A percentile compares a stretch with the other conserved stretches of the same genome.
phyloP scores from a whole-genome alignment of 495 filamentous ascomycete species.

The Articulospora tetracladia region DNA sequence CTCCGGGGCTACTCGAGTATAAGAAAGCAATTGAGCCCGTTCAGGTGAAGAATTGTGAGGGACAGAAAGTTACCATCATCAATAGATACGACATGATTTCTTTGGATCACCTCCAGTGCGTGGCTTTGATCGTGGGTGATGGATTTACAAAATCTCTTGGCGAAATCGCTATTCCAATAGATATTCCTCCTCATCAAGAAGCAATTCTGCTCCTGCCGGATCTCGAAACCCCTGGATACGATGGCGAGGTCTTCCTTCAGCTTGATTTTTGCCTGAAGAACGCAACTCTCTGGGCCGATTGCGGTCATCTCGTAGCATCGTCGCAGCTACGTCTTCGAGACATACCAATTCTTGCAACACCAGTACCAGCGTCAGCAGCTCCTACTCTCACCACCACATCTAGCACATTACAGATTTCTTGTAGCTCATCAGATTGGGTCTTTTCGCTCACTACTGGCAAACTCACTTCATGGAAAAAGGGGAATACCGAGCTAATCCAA shows the following conservation, averaged over 20 bases:
- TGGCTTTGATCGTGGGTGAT: conserved; percentile 36
- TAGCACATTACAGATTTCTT: neutral
- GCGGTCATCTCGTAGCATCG: conserved; percentile 32
- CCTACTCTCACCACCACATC: neutral
- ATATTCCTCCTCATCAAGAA: neutral
- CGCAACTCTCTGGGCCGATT: conserved; percentile 16
- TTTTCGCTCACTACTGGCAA: conserved; percentile 16
- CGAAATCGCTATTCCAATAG: neutral
- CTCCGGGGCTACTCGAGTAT: conserved; percentile 58
- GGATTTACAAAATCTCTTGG: conserved; percentile 10
- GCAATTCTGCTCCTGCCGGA: neutral
- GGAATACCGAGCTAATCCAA: conserved; percentile 42
- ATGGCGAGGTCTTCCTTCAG: conserved; percentile 20
- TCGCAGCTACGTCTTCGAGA: conserved; percentile 1
- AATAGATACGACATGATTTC: conserved; percentile 41
- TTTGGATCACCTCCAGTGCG: conserved; percentile 40
- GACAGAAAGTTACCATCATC: conserved; percentile 41
- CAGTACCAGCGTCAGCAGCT: conserved; percentile 13
- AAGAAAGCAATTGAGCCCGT: conserved; percentile 62
- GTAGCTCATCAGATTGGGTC: conserved; percentile 25
- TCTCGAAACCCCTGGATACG: conserved; percentile 12
- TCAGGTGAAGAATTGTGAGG: conserved; percentile 32
- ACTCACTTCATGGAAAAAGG: conserved; percentile 24
- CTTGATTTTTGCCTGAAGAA: conserved; percentile 20
- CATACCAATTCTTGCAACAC: neutral